phyloP scores from a whole-genome alignment of 2,329 filamentous ascomycete genomes.

The Alternaria sp. region DNA sequence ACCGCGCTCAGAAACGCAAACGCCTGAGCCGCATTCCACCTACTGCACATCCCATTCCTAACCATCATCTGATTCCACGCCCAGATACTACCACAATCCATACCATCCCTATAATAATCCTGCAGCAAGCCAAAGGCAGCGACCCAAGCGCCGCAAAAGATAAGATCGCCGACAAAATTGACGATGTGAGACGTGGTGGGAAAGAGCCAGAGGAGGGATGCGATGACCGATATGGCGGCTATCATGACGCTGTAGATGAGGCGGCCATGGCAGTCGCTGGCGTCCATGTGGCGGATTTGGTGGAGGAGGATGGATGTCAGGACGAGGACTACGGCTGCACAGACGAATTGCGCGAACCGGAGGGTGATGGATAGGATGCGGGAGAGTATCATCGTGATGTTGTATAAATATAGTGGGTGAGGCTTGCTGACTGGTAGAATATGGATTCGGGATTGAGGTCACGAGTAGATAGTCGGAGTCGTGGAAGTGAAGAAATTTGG shows the following conservation, averaged over 20 bases:
- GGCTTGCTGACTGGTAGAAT: not conserved
- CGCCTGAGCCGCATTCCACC: constrained; percentile 73
- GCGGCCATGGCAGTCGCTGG: constrained; percentile 64
- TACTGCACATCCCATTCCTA: constrained; percentile 61
- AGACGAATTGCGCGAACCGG: constrained; percentile 68
- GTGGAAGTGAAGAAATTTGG: not conserved
- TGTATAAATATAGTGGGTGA: not conserved
- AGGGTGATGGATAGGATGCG: constrained; percentile 63
- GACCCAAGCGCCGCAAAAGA: constrained; percentile 74
- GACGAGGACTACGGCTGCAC: constrained; percentile 63
- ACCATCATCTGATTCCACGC: constrained; percentile 62
- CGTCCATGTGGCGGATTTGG: constrained; percentile 40
- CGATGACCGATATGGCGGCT: constrained; percentile 69
- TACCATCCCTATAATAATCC: constrained; percentile 26
- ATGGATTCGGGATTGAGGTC: not conserved
- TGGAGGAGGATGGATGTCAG: constrained; percentile 24
- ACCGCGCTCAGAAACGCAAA: constrained; percentile 75
- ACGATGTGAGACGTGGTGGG: constrained; percentile 70
- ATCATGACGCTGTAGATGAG: constrained; percentile 79
- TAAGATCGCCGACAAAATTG: constrained; percentile 72
- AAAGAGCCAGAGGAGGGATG: constrained; percentile 73
- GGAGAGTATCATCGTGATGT: constrained; percentile 32
- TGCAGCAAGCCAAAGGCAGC: constrained; percentile 48
- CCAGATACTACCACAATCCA: constrained; percentile 35
- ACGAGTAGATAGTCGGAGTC: not conserved